phyloP scores from a whole-genome alignment of 176 grass and related monocot genomes.

The Aegilops sharonensis region DNA sequence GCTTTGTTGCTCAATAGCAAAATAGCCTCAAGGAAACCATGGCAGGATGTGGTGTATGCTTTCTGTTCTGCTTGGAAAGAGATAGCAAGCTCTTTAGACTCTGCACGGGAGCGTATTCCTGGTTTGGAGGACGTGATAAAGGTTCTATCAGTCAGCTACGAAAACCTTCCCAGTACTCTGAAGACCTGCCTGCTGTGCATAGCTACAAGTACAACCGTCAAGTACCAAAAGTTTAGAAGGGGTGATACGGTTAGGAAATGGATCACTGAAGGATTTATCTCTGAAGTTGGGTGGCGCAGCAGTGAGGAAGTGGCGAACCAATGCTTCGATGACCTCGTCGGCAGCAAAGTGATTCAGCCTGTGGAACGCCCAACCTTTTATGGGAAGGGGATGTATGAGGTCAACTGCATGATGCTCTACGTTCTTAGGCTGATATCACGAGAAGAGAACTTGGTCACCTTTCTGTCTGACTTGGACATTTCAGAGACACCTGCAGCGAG shows the following conservation, averaged over 20 bases:
- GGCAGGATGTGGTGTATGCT: background rate
- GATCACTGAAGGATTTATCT: conserved; percentile 21
- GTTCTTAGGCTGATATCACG: background rate
- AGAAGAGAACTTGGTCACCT: conserved; percentile 1
- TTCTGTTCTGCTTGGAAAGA: background rate
- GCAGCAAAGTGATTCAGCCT: conserved; percentile 16
- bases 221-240: background rate
- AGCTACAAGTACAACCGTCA: background rate
- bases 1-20: background rate
- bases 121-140: background rate
- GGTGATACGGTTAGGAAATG: conserved; percentile 7
- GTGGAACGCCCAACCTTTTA: background rate
- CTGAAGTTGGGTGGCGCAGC: background rate
- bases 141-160: background rate
- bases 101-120: background rate
- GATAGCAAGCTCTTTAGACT: background rate
- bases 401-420: conserved; percentile 16
- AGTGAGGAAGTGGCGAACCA: background rate
- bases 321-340: conserved; percentile 22
- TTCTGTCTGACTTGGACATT: background rate
- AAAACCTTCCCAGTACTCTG: background rate
- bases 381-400: background rate
- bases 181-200: conserved; percentile 20
- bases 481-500: background rate
- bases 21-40: background rate